Conservation (phyloP, 176 grass and related monocot species). For the Zizania latifolia region DNA sequence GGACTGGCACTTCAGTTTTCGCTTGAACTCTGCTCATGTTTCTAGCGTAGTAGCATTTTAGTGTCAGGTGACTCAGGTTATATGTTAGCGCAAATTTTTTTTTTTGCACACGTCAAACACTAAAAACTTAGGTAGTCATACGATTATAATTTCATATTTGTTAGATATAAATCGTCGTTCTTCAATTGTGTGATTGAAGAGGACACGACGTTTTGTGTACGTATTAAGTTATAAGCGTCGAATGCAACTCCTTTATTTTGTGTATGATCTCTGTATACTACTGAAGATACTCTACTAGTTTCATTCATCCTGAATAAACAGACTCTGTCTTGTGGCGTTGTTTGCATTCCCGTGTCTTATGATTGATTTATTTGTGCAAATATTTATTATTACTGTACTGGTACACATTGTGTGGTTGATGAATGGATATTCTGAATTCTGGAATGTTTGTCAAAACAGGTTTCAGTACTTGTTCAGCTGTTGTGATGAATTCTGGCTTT, state of each 20-base stretch:
- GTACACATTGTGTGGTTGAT: too few relatives aligned
- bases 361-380: not conserved
- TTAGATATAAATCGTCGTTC: conserved; percentile 42
- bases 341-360: not conserved
- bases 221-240: conserved; percentile 22
- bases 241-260: not conserved
- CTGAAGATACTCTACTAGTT: not conserved
- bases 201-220: not conserved
- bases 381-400: too few relatives aligned
- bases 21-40: not conserved
- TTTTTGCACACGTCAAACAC: conserved; percentile 24
- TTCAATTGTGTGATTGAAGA: conserved; percentile 88
- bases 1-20: conserved; percentile 11
- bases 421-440: too few relatives aligned
- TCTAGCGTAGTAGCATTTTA: not conserved
- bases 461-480: too few relatives aligned
- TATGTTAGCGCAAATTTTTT: conserved; percentile 9
- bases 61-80: not conserved
- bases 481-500: too few relatives aligned
- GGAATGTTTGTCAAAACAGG: too few relatives aligned
- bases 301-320: not conserved
- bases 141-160: not conserved
- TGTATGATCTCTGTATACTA: conserved; percentile 20
- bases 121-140: conserved; percentile 11
- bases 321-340: not conserved